Evolutionary conservation across 31 red algal species (phyloP), one percentile per base, ranked within the genome.

Genomic region (Endocladia muricata): DNA sequence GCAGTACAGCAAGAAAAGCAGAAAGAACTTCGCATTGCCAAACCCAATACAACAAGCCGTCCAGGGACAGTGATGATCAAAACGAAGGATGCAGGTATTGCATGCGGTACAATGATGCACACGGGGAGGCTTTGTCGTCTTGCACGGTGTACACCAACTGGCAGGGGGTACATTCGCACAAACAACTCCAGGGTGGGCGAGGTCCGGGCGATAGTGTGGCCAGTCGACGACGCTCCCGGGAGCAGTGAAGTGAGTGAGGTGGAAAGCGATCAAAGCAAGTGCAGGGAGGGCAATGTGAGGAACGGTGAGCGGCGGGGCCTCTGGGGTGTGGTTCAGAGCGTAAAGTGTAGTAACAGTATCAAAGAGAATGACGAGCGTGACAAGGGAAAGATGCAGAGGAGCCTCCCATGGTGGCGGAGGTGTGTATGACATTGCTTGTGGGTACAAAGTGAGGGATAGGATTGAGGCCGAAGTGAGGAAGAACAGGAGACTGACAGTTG

Each of bases 1-100:
- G 35, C 68, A 80, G 58, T 79, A 92, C 15, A 92, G 37, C 19
- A 92, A 82, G 71, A 86, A 92, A 9, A 76, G 81, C 41, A 92
- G 48, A 43, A 88, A 92, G 54, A 70, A 59, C 47, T 73, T 74
- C 41, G 79, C 52, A 64, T 88, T 92, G 35, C 52, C 73, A 22
- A 68, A 42, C 1, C 83, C 83, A 25, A 92, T 68, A 55, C 88
- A 92, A 25, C 22, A 34, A 6, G 57, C 83, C 43, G 87, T 40
- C 83, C 82, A 92, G 15, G 78, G 44, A 43, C 88, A 92, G 47
- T 92, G 88, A 55, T 92, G 88, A 51, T 92, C 88, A 17, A 89
- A 54, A 47, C 80, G 81, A 28, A 87, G 55, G 5, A 82, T 62
- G 19, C 67, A 71, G 36, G 40, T 38, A 42, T 17, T 30, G 40